These are phyloP conservation scores for Nemania serpens DNA, from an alignment of 2,329 filamentous ascomycete species.

Conservation along the genomic window DNA sequence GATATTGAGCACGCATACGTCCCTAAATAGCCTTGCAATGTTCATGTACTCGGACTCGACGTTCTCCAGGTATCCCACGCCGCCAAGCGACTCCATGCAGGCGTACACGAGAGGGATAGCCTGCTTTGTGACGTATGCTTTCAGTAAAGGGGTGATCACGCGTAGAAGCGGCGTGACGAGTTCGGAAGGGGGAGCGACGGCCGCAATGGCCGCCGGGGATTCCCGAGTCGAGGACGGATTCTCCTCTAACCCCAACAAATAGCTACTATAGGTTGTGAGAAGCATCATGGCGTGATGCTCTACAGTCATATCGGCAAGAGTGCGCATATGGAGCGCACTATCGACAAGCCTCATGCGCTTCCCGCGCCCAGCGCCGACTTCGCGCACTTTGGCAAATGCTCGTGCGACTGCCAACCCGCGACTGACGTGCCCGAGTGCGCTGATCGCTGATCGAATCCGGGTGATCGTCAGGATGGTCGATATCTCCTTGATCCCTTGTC, in stretches of 20 bases:
- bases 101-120: conserved; percentile 27
- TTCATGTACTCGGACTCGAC: conserved; percentile 58
- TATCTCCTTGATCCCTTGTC: conserved; percentile 63
- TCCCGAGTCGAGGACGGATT: conserved; percentile 11
- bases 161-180: conserved; percentile 50
- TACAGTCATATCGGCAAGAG: conserved; percentile 51
- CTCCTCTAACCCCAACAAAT: conserved; percentile 42
- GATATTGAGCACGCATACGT: conserved; percentile 43
- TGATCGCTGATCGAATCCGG: conserved; percentile 51
- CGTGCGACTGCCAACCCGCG: conserved; percentile 53
- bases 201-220: neutral
- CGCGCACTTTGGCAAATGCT: conserved; percentile 54
- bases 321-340: conserved; percentile 50
- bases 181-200: conserved; percentile 19
- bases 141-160: conserved; percentile 63
- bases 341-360: conserved; percentile 46
- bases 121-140: conserved; percentile 47
- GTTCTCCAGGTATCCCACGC: conserved; percentile 47
- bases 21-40: conserved; percentile 58
- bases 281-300: conserved; percentile 47
- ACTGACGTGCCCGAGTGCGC: conserved; percentile 47
- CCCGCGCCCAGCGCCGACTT: conserved; percentile 43
- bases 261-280: conserved; percentile 41
- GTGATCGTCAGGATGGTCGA: conserved; percentile 64
- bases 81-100: conserved; percentile 35